These are phyloP conservation scores for Penicillium polonicum DNA, from an alignment of 2,329 filamentous ascomycete genomes.

Conservation along the genomic window DNA sequence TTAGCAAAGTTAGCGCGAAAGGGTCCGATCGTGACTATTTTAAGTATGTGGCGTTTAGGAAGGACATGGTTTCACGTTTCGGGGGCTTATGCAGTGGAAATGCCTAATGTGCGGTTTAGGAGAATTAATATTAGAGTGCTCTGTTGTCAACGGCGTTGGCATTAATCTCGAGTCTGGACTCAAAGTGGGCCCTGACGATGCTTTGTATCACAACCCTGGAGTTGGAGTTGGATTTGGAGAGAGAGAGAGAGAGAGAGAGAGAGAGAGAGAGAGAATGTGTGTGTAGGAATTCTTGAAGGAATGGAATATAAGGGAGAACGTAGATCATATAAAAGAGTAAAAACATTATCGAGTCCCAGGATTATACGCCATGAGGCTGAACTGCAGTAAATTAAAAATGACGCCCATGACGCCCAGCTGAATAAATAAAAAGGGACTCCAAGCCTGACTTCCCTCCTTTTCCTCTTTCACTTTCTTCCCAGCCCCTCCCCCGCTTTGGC, in stretches of 20 bases:
- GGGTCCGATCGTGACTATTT: background rate
- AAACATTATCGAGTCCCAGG: background rate
- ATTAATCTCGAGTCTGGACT: background rate
- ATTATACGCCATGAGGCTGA: constrained; percentile 14
- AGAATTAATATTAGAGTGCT: background rate
- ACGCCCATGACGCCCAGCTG: constrained; percentile 5
- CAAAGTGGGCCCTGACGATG: constrained; percentile 15
- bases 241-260: no score
- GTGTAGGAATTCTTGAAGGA: background rate
- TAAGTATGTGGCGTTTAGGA: background rate
- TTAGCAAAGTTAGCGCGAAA: background rate
- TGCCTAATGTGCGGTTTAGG: background rate
- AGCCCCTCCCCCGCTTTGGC: constrained; percentile 7
- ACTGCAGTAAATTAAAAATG: background rate
- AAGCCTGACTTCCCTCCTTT: background rate
- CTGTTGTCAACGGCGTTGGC: background rate
- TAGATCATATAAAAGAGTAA: background rate
- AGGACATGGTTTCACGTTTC: background rate
- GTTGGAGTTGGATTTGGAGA: background rate
- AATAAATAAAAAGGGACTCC: constrained; percentile 10
- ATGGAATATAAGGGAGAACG: background rate
- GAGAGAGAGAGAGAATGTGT: background rate
- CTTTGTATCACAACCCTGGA: constrained; percentile 4
- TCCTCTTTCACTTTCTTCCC: constrained; percentile 2
- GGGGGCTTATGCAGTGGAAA: background rate